A percentile compares a stretch with the other conserved stretches of the same genome.
These are phyloP conservation scores for Mycena albidolilacea DNA, from an alignment of 768 basidiomycete genomes.

Conservation along the genomic window DNA sequence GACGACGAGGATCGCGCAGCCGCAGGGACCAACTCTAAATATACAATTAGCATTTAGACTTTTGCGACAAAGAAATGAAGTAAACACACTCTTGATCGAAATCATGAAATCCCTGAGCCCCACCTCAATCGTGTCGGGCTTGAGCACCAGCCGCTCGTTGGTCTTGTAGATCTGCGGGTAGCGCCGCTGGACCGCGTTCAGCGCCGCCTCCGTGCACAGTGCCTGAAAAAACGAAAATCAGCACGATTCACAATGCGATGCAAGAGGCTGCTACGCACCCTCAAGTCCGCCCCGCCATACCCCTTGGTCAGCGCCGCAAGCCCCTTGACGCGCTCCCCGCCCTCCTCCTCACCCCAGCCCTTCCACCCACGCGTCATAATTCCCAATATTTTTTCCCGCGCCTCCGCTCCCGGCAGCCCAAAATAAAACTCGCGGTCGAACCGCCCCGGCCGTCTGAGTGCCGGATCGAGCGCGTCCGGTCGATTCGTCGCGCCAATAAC, in stretches of 20 bases:
- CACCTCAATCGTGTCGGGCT: constrained; percentile 88
- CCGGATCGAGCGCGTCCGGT: constrained; percentile 98
- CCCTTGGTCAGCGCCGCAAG: constrained; percentile 95
- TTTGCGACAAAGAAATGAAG: constrained; percentile 6
- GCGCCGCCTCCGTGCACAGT: constrained; percentile 94
- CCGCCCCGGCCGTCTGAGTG: constrained; percentile 91
- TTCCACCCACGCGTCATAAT: constrained; percentile 95
- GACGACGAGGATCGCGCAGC: constrained; percentile 94
- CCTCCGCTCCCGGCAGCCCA: constrained; percentile 87
- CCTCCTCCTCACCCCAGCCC: constrained; percentile 74
- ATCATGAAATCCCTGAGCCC: constrained; percentile 96
- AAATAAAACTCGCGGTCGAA: constrained; percentile 99
- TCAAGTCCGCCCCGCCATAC: constrained; percentile 96
- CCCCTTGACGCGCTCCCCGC: constrained; percentile 57
- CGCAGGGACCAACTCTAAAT: constrained; percentile 90
- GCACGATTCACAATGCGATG: constrained; percentile 29
- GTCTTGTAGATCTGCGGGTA: constrained; percentile 99
- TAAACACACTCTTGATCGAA: constrained; percentile 90
- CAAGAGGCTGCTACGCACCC: constrained; percentile 69
- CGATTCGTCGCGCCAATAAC: constrained; percentile 99
- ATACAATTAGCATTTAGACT: constrained; percentile 29
- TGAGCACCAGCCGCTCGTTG: constrained; percentile 84
- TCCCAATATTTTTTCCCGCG: constrained; percentile 87
- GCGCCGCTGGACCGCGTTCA: constrained; percentile 95
- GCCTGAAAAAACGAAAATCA: constrained; percentile 65